Base-by-base conservation (phyloP, 805 yeast species). In the Teunomyces panamensis region DNA sequence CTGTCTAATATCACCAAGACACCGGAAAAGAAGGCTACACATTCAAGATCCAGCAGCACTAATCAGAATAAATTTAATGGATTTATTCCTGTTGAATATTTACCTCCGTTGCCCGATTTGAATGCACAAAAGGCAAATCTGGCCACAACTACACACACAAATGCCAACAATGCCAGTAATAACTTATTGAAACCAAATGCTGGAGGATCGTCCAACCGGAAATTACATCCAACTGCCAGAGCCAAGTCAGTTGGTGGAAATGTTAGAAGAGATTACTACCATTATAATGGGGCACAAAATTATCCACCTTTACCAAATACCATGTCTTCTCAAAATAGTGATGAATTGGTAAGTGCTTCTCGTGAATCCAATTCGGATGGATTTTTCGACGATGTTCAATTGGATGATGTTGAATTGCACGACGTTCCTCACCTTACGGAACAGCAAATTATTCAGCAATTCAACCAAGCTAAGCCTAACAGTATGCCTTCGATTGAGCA, bases 401-500 rank as follows among this genome's bases (percentile, higher is more conserved):
- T 77, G 48, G 73, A 69, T 35, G 71, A 68, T 24, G 57, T 57
- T 2, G 69, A 67, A 11, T 60, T 53, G 20, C 59, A 60, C 24
- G 67, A 60, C 20, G 52, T 66, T 42, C 74, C 77, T 10, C 67
- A 62, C 30, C 57, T 73, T 39, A 63, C 72, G 0, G 78, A 73
- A 47, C 71, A 65, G 8, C 64, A 71, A 50, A 72, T 73, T 36
- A 66, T 73, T 42, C 73, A 70, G 27, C 74, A 74, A 49, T 69
- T 68, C 58, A 64, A 71, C 45, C 56, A 70, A 50, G 90, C 95
- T 10, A 79, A 83, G 48, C 81, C 85, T 2, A 89, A 88, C 47
- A 69, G 86, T 11, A 90, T 91, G 97, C 96, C 95, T 26, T 89
- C 97, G 0, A 89, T 92, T 63, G 97, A 91, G 60, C 89, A 83